Percentiles rank a stretch among this genome's conserved stretches.
Evolutionary conservation across 2,329 filamentous ascomycete genomes (phyloP).

Genomic region (Fusarium drepaniforme): DNA sequence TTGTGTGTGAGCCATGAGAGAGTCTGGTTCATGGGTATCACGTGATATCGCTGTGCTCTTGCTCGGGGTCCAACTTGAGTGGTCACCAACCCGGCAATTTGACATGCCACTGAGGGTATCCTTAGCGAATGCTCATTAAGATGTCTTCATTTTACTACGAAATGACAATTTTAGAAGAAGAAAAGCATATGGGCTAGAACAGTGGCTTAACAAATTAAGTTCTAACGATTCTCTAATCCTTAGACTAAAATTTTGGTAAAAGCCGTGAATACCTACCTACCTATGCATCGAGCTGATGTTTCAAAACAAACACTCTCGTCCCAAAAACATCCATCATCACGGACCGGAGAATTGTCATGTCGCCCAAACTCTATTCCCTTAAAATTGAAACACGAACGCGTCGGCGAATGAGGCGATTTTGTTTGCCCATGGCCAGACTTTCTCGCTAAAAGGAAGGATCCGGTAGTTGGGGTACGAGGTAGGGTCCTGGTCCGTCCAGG

Average conservation of each 20-base stretch:
- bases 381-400: constrained; percentile 8
- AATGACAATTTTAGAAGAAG: neutral
- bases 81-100: neutral
- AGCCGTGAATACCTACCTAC: neutral
- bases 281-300: neutral
- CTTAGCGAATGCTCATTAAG: neutral
- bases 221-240: neutral
- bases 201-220: neutral
- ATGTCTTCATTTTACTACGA: neutral
- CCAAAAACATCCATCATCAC: neutral
- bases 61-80: neutral
- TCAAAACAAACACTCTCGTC: neutral
- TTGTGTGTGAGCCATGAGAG: constrained; percentile 3
- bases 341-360: neutral
- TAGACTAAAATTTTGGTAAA: neutral
- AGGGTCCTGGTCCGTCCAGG: neutral
- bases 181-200: neutral
- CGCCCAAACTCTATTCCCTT: neutral
- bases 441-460: constrained; percentile 16
- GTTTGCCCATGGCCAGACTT: constrained; percentile 13
- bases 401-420: constrained; percentile 6
- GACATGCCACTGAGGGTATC: neutral
- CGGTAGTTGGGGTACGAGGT: constrained; percentile 27
- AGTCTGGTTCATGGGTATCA: constrained; percentile 9
- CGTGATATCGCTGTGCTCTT: constrained; percentile 18